These are phyloP conservation scores for Fusarium zealandicum DNA, from an alignment of 2,329 filamentous ascomycete genomes.

Conservation along the genomic window DNA sequence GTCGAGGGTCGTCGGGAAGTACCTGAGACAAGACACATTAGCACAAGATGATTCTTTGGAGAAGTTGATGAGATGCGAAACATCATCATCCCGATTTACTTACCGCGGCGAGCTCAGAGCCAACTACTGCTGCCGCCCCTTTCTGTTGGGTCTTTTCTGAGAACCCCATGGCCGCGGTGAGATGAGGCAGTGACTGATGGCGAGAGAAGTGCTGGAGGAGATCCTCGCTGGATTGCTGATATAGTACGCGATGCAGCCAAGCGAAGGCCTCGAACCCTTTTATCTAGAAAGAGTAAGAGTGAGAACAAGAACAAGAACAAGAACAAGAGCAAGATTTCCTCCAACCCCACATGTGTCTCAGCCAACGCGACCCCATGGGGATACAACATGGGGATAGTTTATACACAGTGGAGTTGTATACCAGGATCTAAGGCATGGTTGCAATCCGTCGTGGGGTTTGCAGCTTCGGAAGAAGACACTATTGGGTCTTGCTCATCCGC, in stretches of 20 bases:
- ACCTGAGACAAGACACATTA: too few relatives aligned
- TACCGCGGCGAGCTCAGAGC: slow-evolving; percentile 28
- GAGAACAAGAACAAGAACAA: not conserved
- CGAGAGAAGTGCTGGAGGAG: not conserved
- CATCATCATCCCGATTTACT: too few relatives aligned
- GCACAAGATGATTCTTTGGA: too few relatives aligned
- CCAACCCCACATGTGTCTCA: slow-evolving; percentile 3
- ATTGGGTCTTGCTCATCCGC: not conserved
- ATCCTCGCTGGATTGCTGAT: not conserved
- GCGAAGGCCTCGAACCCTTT: not conserved
- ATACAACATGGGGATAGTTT: not conserved
- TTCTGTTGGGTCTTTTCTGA: slow-evolving; percentile 9
- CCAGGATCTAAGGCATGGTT: too few relatives aligned
- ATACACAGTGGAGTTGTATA: not conserved
- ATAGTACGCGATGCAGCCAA: not conserved
- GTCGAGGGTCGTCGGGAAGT: slow-evolving; percentile 50
- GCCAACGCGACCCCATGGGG: slow-evolving; percentile 6
- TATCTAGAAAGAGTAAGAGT: too few relatives aligned
- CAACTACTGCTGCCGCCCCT: slow-evolving; percentile 20
- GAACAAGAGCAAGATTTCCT: not conserved
- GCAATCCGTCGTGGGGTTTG: too few relatives aligned
- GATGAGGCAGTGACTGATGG: not conserved
- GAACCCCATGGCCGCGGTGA: not conserved
- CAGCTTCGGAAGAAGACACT: not conserved
- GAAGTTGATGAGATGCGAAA: too few relatives aligned